Conservation (phyloP, 805 yeast species). For the Yarrowia sp. region DNA sequence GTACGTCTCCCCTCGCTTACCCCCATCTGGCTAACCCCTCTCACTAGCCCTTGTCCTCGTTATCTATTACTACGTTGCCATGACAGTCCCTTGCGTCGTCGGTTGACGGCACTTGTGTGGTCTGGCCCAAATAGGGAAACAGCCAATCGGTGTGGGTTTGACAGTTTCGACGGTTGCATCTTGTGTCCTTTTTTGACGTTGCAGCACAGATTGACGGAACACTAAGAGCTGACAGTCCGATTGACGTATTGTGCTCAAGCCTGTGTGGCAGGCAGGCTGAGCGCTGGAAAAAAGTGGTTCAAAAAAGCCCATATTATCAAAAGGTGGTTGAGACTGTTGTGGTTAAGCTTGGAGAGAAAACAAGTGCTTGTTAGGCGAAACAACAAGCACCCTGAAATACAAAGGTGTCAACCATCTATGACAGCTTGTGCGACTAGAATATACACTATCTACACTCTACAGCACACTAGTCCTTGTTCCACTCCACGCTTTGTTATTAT, state of each 20-base stretch:
- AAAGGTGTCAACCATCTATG: constrained; percentile 1
- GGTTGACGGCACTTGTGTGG: constrained; percentile 8
- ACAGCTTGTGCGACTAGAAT: constrained; percentile 26
- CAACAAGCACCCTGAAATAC: background rate
- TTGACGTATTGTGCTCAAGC: background rate
- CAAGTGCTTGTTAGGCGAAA: no score
- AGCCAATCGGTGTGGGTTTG: constrained; percentile 2
- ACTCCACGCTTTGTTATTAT: background rate
- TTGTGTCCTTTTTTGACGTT: constrained; percentile 10
- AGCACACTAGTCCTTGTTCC: constrained; percentile 16
- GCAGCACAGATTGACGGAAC: constrained; percentile 2
- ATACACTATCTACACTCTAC: constrained; percentile 32
- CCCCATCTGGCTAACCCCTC: constrained; percentile 23
- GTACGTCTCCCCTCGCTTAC: background rate
- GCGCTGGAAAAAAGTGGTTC: no score
- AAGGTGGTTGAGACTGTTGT: no score
- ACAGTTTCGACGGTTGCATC: constrained; percentile 15
- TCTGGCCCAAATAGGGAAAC: background rate
- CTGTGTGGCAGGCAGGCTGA: background rate
- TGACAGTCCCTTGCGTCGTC: constrained; percentile 37
- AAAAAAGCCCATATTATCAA: no score
- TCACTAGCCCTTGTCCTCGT: constrained; percentile 4
- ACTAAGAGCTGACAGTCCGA: background rate
- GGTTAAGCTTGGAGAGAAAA: no score
- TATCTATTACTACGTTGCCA: constrained; percentile 22